phyloP scores from a whole-genome alignment of 441 rosid genomes.

The Adansonia grandidieri region DNA sequence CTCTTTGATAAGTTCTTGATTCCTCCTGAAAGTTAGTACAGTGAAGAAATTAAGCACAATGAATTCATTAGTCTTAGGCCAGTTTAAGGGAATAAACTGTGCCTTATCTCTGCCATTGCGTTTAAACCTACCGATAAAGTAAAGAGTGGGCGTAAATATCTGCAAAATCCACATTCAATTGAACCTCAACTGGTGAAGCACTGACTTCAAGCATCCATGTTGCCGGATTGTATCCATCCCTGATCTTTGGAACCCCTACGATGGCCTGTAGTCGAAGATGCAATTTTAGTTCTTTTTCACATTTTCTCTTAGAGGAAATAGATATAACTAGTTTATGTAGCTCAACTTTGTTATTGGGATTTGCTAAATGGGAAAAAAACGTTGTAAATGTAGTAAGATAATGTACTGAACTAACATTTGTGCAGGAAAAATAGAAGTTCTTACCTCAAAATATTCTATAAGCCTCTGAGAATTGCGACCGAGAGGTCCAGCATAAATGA shows the following conservation, averaged over 20 bases:
- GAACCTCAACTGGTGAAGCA: conserved; percentile 63
- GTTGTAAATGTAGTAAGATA: not conserved
- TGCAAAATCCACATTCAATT: conserved; percentile 70
- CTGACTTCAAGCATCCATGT: conserved; percentile 94
- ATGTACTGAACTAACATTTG: not conserved
- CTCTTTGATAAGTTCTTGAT: conserved; percentile 71
- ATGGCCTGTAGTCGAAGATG: conserved; percentile 48
- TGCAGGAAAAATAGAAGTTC: not conserved
- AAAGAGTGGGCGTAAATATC: conserved; percentile 64
- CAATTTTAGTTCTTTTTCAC: conserved; percentile 8
- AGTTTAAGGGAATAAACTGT: not conserved
- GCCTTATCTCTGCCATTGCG: not conserved
- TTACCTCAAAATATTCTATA: conserved; percentile 78
- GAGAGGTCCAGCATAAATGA: conserved; percentile 78
- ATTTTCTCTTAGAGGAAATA: not conserved
- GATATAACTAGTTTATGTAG: not conserved
- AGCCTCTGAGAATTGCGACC: conserved; percentile 78
- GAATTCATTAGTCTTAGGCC: not conserved
- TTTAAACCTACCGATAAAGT: conserved; percentile 48
- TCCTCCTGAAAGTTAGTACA: conserved; percentile 51
- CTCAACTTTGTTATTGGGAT: not conserved
- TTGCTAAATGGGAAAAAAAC: not conserved
- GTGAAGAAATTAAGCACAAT: not conserved
- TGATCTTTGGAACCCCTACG: conserved; percentile 71
- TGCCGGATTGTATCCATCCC: conserved; percentile 80